Base-by-base conservation (phyloP, 805 yeast genomes). In the Millerago galiae region DNA sequence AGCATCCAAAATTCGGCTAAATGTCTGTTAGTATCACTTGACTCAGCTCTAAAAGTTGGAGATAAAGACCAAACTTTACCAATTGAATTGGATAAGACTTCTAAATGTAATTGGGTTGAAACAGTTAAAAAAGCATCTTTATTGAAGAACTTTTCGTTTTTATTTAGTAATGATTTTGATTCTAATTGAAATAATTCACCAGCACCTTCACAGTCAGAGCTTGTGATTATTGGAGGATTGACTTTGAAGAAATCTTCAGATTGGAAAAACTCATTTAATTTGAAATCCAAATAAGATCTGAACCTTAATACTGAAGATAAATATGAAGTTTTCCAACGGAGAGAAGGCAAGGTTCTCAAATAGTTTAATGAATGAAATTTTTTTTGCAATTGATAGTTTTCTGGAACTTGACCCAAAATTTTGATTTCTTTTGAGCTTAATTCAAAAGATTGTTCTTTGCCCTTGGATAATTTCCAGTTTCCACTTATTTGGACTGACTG, bases 1-100 rank as follows among this genome's bases (percentile, higher is more conserved):
- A 93, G 63, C 97, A 93, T 90, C 97, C 97, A 93, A 61, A 93
- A 93, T 61, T 93, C 99, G 45, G 91, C 76, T 45, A 93, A 63
- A 60, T 93, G 99, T 40, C 99, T 72, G 54, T 80, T 85, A 0
- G 99, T 93, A 56, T 88, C 90, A 44, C 95, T 83, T 39, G 75
- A 75, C 56, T 93, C 99, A 0, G 99, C 98, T 49, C 99, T 70
- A 59, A 93, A 93, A 44, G 96, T 87, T 2, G 99, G 99, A 0
- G 89, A 71, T 18, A 91, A 56, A 0, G 95, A 79, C 93, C 95
- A 93, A 1, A 84, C 97, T 37, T 95, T 67, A 36, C 79, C 74
- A 26, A 90, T 60, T 0, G 96, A 82, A 37, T 80, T 73, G 14
- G 90, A 77, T 38, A 86, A 60, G 2, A 81, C 85, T 59, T 93